phyloP scores from a whole-genome alignment of 2,329 filamentous ascomycete genomes.

The Pseudonectria buxi region DNA sequence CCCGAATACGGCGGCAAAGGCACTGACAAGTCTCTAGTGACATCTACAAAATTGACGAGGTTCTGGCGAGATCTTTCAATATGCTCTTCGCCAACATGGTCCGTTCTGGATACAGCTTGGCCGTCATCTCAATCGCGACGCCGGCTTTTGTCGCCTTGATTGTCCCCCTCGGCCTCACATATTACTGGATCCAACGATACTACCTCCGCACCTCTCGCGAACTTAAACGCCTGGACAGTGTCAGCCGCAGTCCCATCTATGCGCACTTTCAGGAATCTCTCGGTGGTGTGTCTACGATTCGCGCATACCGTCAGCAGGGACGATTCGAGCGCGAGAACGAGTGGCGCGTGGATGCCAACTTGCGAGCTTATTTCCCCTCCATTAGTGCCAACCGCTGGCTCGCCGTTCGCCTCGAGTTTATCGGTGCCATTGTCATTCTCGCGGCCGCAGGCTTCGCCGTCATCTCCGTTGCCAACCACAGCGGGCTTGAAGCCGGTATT shows the following conservation, averaged over 20 bases:
- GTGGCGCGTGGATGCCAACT: constrained; percentile 92
- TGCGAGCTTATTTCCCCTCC: constrained; percentile 90
- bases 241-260: constrained; percentile 92
- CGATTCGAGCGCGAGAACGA: constrained; percentile 92
- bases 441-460: constrained; percentile 77
- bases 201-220: constrained; percentile 94
- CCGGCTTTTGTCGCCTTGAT: constrained; percentile 77
- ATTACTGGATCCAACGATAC: constrained; percentile 93
- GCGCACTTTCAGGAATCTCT: constrained; percentile 98
- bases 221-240: constrained; percentile 90
- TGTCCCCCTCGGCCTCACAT: constrained; percentile 71
- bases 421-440: constrained; percentile 90
- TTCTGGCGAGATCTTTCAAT: constrained; percentile 93
- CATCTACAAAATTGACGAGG: constrained; percentile 80
- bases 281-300: constrained; percentile 88
- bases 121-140: constrained; percentile 74
- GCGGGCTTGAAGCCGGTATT: constrained; percentile 59
- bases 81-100: constrained; percentile 81
- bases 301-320: constrained; percentile 83
- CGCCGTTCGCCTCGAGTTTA: constrained; percentile 88
- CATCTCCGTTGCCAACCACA: constrained; percentile 66
- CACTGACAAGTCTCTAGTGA: constrained; percentile 47
- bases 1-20: not conserved
- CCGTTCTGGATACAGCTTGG: constrained; percentile 73
- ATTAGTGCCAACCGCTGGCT: constrained; percentile 94